phyloP scores from a whole-genome alignment of 768 basidiomycete genomes.

The Ramaria sp. region DNA sequence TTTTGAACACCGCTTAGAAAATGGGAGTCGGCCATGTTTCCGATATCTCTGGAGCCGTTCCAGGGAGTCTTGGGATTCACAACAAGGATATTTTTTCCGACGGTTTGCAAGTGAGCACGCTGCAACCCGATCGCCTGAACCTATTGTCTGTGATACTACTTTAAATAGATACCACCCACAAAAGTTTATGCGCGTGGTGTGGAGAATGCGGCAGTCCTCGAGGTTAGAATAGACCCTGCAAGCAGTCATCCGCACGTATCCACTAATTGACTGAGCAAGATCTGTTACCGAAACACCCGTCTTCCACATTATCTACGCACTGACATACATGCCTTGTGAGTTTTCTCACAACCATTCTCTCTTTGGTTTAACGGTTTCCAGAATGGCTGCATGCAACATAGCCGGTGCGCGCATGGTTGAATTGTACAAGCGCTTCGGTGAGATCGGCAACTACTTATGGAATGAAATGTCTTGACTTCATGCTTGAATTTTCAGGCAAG shows the following conservation, averaged over 20 bases:
- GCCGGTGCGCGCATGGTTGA: background rate
- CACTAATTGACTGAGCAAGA: background rate
- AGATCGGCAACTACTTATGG: background rate
- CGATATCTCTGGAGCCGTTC: background rate
- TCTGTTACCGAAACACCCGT: background rate
- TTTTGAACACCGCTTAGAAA: background rate
- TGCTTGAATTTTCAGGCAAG: background rate
- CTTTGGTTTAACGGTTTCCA: background rate
- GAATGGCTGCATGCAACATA: background rate
- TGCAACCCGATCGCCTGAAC: background rate
- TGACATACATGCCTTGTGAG: constrained; percentile 2
- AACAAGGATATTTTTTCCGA: background rate
- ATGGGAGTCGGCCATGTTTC: background rate
- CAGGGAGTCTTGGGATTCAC: background rate
- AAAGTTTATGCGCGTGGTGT: background rate
- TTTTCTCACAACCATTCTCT: too few species aligned
- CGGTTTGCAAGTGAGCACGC: background rate
- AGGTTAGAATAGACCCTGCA: background rate
- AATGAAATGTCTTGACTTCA: background rate
- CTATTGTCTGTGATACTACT: background rate
- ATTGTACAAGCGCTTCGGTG: constrained; percentile 16
- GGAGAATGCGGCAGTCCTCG: background rate
- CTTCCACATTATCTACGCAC: background rate
- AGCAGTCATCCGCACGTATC: background rate
- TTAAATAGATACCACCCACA: background rate